phyloP scores from a whole-genome alignment of 2,329 filamentous ascomycete genomes.

The Aspergillus fijiensis region DNA sequence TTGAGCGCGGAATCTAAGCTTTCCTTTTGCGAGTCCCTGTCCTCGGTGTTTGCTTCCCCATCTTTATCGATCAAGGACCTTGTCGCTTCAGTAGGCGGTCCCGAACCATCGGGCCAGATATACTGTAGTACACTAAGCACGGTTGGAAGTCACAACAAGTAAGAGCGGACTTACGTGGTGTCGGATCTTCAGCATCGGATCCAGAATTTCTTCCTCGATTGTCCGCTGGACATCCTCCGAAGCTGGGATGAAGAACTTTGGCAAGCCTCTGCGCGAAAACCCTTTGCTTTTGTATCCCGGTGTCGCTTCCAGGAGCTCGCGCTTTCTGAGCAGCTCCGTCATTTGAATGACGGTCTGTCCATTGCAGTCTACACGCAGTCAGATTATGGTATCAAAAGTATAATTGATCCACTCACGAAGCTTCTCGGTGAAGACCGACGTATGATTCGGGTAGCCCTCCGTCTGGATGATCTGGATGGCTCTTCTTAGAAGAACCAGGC shows the following conservation, averaged over 20 bases:
- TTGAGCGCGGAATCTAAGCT: neutral
- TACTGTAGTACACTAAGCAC: constrained; percentile 18
- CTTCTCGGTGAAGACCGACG: constrained; percentile 29
- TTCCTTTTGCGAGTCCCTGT: constrained; percentile 1
- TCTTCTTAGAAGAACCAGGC: constrained; percentile 28
- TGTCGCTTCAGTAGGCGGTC: constrained; percentile 1
- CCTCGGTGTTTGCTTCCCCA: neutral
- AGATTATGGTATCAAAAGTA: constrained; percentile 8
- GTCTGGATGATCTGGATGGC: constrained; percentile 30
- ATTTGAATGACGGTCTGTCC: constrained; percentile 30
- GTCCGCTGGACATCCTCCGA: constrained; percentile 19
- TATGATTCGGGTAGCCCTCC: constrained; percentile 31
- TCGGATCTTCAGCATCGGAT: constrained; percentile 34
- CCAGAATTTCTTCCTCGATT: constrained; percentile 30
- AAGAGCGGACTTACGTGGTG: constrained; percentile 28
- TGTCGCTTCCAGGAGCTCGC: constrained; percentile 27
- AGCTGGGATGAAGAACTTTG: constrained; percentile 27
- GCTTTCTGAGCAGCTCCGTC: constrained; percentile 30
- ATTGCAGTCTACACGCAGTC: constrained; percentile 30
- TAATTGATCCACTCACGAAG: constrained; percentile 27
- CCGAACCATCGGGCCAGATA: neutral
- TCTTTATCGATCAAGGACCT: constrained; percentile 7
- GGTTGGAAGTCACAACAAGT: neutral
- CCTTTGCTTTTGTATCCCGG: constrained; percentile 33
- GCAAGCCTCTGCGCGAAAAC: constrained; percentile 30